Conservation (phyloP, 2,329 filamentous ascomycete species). For the Phialemonium atrogriseum region DNA sequence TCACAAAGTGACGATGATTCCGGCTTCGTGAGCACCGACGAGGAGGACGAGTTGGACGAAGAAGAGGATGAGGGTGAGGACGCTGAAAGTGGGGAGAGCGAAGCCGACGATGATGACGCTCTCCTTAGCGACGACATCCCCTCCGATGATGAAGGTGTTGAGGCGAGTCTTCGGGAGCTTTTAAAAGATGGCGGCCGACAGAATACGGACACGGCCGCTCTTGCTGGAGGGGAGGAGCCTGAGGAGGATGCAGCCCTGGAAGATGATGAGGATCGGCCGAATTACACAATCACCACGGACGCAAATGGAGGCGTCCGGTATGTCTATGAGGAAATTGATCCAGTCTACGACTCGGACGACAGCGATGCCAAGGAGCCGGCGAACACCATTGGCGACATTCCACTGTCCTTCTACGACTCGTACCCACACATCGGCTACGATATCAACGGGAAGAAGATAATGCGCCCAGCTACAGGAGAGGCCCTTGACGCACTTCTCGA, state of each 20-base stretch:
- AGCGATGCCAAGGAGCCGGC: constrained; percentile 68
- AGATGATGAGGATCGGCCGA: constrained; percentile 31
- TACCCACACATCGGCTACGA: constrained; percentile 98
- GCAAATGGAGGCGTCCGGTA: constrained; percentile 89
- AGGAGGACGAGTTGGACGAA: constrained; percentile 30
- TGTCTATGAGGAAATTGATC: constrained; percentile 87
- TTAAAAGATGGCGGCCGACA: constrained; percentile 18
- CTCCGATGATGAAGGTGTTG: constrained; percentile 26
- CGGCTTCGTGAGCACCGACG: constrained; percentile 41
- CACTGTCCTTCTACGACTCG: constrained; percentile 89
- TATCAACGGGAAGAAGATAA: constrained; percentile 97
- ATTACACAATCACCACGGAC: constrained; percentile 59
- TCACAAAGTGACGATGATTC: constrained; percentile 50
- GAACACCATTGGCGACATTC: constrained; percentile 95
- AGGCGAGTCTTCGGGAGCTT: constrained; percentile 25
- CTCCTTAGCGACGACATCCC: constrained; percentile 32
- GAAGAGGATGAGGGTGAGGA: constrained; percentile 35
- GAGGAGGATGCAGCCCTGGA: constrained; percentile 20
- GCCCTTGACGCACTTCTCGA: constrained; percentile 89
- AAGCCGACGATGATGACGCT: constrained; percentile 26
- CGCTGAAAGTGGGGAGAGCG: constrained; percentile 32
- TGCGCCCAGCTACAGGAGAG: constrained; percentile 89
- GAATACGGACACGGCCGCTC: constrained; percentile 20
- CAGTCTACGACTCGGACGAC: constrained; percentile 93
- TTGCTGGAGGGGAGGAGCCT: constrained; percentile 22